Conservation (phyloP, 352 stramenopile species). For the Elongisporangium senticosum region DNA sequence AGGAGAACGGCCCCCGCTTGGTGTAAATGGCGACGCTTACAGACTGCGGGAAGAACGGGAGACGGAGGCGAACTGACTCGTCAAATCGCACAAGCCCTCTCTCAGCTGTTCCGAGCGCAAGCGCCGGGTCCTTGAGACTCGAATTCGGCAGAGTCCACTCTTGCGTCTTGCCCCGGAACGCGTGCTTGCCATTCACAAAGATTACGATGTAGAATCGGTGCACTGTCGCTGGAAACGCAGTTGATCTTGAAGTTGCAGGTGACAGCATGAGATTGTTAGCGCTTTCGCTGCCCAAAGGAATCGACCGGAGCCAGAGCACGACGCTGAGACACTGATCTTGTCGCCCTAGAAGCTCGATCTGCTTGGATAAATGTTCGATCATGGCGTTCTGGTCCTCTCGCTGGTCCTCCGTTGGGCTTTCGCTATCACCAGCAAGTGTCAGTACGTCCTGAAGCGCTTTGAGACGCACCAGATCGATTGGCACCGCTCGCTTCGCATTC, state of each 20-base stretch:
- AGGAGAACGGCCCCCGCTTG: conserved; percentile 26
- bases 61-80: conserved; percentile 37
- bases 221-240: neutral
- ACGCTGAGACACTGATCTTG: conserved; percentile 26
- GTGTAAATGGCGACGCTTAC: conserved; percentile 38
- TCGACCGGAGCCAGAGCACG: conserved; percentile 13
- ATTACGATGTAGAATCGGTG: conserved; percentile 31
- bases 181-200: conserved; percentile 36
- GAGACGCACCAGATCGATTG: conserved; percentile 27
- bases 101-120: conserved; percentile 1
- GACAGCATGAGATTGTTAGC: neutral
- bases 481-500: conserved; percentile 11
- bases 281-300: neutral
- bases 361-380: conserved; percentile 16
- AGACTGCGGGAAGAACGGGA: conserved; percentile 45
- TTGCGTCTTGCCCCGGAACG: conserved; percentile 21
- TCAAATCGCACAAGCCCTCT: conserved; percentile 34
- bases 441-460: conserved; percentile 40
- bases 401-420: conserved; percentile 4
- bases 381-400: conserved; percentile 2
- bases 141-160: conserved; percentile 3
- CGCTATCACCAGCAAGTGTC: conserved; percentile 6
- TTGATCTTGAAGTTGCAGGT: neutral
- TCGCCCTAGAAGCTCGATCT: conserved; percentile 23
- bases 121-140: neutral